phyloP scores from a whole-genome alignment of 495 filamentous ascomycete genomes.

The Podospora fimiseda region DNA sequence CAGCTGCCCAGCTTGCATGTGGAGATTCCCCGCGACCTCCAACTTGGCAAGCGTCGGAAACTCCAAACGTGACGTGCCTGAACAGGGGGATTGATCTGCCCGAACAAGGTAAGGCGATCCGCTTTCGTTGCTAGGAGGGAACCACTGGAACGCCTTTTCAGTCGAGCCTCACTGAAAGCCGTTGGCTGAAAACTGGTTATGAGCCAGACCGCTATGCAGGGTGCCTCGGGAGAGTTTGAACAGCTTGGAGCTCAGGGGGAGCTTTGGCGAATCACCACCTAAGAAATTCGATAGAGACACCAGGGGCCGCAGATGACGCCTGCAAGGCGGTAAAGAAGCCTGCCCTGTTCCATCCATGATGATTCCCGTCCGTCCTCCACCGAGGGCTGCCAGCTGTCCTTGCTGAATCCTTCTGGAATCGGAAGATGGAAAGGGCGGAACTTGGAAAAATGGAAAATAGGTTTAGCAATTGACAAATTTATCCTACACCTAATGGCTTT shows the following conservation, averaged over 20 bases:
- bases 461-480: background rate
- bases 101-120: slow-evolving; percentile 3
- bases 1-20: background rate
- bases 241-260: slow-evolving; percentile 7
- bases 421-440: background rate
- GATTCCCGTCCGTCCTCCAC: no score
- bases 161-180: background rate
- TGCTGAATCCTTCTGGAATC: background rate
- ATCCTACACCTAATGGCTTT: no score
- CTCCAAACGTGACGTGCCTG: slow-evolving; percentile 14
- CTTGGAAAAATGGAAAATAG: background rate
- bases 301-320: background rate
- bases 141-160: background rate
- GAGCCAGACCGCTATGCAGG: background rate
- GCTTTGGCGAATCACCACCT: slow-evolving; percentile 11
- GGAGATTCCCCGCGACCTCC: slow-evolving; percentile 7
- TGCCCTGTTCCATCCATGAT: background rate
- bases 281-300: background rate
- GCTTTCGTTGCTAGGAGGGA: background rate
- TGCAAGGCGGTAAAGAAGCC: slow-evolving; percentile 8
- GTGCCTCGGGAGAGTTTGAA: slow-evolving; percentile 1
- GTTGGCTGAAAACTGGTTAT: background rate
- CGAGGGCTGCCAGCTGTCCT: background rate
- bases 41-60: slow-evolving; percentile 11
- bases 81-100: slow-evolving; percentile 2